phyloP scores from a whole-genome alignment of 2,329 filamentous ascomycete species.

The Pseudogymnoascus sp. region DNA sequence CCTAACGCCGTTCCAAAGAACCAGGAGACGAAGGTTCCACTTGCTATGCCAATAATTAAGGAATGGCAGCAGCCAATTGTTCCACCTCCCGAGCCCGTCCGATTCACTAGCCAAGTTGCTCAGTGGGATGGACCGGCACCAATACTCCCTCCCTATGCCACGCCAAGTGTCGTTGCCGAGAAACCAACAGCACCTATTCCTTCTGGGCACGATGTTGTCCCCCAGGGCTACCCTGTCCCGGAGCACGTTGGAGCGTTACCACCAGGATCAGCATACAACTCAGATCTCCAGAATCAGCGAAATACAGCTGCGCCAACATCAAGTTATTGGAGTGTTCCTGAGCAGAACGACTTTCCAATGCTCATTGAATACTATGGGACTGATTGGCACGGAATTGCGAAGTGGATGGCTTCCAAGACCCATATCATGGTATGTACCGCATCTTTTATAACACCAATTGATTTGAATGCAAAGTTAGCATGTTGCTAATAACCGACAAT shows the following conservation, averaged over 20 bases:
- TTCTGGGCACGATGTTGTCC: constrained; percentile 15
- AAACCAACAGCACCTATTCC: constrained; percentile 15
- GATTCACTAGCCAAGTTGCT: constrained; percentile 11
- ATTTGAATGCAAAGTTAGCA: constrained; percentile 24
- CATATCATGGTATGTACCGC: constrained; percentile 64
- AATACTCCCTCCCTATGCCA: constrained; percentile 14
- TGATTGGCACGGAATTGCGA: constrained; percentile 68
- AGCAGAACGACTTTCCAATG: constrained; percentile 67
- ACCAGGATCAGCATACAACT: background rate
- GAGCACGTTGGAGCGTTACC: constrained; percentile 19
- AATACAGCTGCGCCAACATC: constrained; percentile 49
- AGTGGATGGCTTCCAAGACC: constrained; percentile 76
- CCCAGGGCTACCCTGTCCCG: constrained; percentile 17
- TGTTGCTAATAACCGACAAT: constrained; percentile 27
- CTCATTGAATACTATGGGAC: constrained; percentile 69
- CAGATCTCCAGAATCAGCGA: constrained; percentile 18
- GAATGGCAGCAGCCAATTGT: constrained; percentile 17
- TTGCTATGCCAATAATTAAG: background rate
- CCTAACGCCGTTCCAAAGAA: constrained; percentile 13
- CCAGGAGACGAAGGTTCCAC: constrained; percentile 1
- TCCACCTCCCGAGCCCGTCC: background rate
- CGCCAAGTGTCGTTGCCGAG: constrained; percentile 20
- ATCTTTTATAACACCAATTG: constrained; percentile 22
- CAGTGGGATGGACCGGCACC: constrained; percentile 20
- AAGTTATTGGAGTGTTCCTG: constrained; percentile 82